Evolutionary conservation across 306 rosid genomes (phyloP).

Genomic region (Begonia loranthoides): DNA sequence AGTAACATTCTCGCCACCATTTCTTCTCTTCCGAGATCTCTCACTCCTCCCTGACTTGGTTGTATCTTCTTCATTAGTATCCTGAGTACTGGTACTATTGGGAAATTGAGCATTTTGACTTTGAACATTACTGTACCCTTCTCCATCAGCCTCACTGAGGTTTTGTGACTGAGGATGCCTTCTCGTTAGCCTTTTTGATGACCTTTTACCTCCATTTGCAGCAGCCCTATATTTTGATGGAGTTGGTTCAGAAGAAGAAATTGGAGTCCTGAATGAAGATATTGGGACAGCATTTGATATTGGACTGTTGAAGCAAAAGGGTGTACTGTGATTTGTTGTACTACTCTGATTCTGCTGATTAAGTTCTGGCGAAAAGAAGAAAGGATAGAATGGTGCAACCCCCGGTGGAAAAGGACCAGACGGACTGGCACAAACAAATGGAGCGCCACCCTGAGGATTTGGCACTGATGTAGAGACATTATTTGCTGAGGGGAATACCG

Average conservation of each 20-base stretch:
- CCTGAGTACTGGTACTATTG: slow-evolving; percentile 12
- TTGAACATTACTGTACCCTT: slow-evolving; percentile 21
- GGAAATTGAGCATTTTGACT: slow-evolving; percentile 8
- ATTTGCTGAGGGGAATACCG: slow-evolving; percentile 62
- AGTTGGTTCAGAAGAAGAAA: slow-evolving; percentile 1
- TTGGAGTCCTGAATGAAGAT: slow-evolving; percentile 50
- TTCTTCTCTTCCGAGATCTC: slow-evolving; percentile 23
- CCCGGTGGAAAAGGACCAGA: slow-evolving; percentile 86
- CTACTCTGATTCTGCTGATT: slow-evolving; percentile 29
- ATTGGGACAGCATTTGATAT: slow-evolving; percentile 62
- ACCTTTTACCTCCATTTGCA: slow-evolving; percentile 18
- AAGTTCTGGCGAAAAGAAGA: slow-evolving; percentile 39
- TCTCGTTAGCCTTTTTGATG: slow-evolving; percentile 21
- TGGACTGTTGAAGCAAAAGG: slow-evolving; percentile 16
- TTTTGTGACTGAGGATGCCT: slow-evolving; percentile 30
- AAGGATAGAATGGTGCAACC: slow-evolving; percentile 62
- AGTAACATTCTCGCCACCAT: slow-evolving; percentile 16
- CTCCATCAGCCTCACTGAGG: slow-evolving; percentile 20
- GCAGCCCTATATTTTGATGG: slow-evolving; percentile 3
- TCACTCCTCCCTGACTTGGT: slow-evolving; percentile 24
- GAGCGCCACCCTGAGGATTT: slow-evolving; percentile 64
- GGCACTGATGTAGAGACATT: slow-evolving; percentile 35
- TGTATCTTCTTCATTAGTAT: slow-evolving; percentile 23
- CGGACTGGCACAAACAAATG: slow-evolving; percentile 78
- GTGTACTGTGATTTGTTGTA: slow-evolving; percentile 8